A percentile compares a stretch with the other conserved stretches of the same genome.
These are phyloP conservation scores for Phytophthora boehmeriae DNA, from an alignment of 352 stramenopile species.

Conservation along the genomic window DNA sequence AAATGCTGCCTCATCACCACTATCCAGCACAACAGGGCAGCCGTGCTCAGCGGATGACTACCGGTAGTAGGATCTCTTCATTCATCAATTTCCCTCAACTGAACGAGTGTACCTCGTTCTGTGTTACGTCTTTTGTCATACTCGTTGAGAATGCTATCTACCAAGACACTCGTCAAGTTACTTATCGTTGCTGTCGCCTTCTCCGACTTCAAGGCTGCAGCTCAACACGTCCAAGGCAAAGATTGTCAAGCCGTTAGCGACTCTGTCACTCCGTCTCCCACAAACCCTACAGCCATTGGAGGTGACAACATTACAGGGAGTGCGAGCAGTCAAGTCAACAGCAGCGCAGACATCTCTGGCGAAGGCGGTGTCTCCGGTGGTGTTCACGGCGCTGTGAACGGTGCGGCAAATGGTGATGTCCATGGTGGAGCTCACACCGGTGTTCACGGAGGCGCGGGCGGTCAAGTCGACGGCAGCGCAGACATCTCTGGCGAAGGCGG, in stretches of 20 bases:
- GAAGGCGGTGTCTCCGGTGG: not conserved
- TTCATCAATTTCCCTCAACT: conserved; percentile 13
- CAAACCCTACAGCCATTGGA: not conserved
- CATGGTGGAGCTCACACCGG: not conserved
- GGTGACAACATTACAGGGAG: not conserved
- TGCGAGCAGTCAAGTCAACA: not conserved
- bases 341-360: not conserved
- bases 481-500: not conserved
- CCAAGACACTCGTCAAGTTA: conserved; percentile 15
- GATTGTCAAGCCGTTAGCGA: conserved; percentile 10
- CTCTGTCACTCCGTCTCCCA: conserved; percentile 2
- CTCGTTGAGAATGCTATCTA: conserved; percentile 15
- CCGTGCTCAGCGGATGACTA: too few relatives aligned
- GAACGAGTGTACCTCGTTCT: conserved; percentile 2
- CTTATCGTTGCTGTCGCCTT: conserved; percentile 10
- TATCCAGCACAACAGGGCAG: too few relatives aligned
- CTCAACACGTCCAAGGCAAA: not conserved
- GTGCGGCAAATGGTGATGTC: not conserved
- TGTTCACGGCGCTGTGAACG: not conserved
- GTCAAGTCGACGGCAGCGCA: not conserved
- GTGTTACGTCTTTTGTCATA: conserved; percentile 1
- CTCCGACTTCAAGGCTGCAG: conserved; percentile 2
- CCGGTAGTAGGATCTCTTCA: conserved; percentile 2
- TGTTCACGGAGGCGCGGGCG: not conserved
- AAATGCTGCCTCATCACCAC: too few relatives aligned